A percentile compares a stretch with the other conserved stretches of the same genome.
These are phyloP conservation scores for Coix lacrymajobi DNA, from an alignment of 176 grass and related monocot genomes.

Conservation along the genomic window DNA sequence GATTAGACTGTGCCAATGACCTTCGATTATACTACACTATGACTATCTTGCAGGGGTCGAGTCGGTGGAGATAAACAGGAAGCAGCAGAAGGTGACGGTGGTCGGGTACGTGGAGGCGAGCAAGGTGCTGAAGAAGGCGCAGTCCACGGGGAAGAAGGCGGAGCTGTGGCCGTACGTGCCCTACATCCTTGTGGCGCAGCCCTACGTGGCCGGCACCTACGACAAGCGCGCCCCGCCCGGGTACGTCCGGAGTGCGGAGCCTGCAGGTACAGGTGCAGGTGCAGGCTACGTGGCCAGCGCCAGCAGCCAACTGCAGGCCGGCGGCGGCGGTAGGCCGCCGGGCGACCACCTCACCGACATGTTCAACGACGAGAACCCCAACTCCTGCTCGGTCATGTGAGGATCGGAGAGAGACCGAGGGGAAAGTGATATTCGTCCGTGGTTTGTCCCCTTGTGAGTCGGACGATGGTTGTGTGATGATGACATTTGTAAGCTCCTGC, in stretches of 20 bases:
- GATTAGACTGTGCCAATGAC: too few relatives aligned
- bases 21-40: too few relatives aligned
- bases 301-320: background rate
- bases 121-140: constrained; percentile 51
- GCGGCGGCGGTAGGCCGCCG: constrained; percentile 13
- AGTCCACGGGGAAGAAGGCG: constrained; percentile 54
- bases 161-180: constrained; percentile 72
- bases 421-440: too few relatives aligned
- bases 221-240: constrained; percentile 63
- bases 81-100: constrained; percentile 65
- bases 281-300: background rate
- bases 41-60: constrained; percentile 34
- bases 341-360: constrained; percentile 46
- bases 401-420: background rate
- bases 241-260: constrained; percentile 48
- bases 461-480: constrained; percentile 23
- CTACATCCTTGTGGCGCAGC: constrained; percentile 45
- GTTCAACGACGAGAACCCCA: constrained; percentile 66
- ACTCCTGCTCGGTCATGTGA: constrained; percentile 41
- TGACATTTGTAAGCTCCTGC: background rate
- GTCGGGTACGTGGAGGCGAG: constrained; percentile 46
- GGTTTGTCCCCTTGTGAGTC: background rate
- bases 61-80: constrained; percentile 57
- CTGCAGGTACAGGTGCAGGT: background rate
- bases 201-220: constrained; percentile 44